Percentiles rank a stretch among this genome's conserved stretches.
Evolutionary conservation across 164 flowering plant species (phyloP).

Genomic region (Tinospora cordifolia): DNA sequence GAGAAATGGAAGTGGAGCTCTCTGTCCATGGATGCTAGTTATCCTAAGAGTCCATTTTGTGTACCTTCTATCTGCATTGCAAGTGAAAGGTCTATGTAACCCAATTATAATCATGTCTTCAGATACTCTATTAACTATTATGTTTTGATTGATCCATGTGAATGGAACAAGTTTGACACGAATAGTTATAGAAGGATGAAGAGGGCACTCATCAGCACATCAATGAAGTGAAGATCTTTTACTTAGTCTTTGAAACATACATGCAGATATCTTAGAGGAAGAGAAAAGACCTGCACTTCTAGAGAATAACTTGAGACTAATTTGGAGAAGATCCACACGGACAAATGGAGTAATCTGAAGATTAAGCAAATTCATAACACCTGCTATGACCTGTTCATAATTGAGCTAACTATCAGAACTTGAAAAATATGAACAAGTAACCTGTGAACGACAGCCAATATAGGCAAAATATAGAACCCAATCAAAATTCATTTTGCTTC

Average conservation of each 20-base stretch:
- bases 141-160: neutral
- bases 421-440: neutral
- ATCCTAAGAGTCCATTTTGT: slow-evolving; percentile 73
- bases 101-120: slow-evolving; percentile 5
- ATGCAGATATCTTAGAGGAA: neutral
- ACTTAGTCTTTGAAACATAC: neutral
- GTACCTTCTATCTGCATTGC: slow-evolving; percentile 50
- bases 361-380: slow-evolving; percentile 59
- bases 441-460: neutral
- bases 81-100: slow-evolving; percentile 16
- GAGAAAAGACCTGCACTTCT: slow-evolving; percentile 24
- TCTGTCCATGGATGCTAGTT: slow-evolving; percentile 70
- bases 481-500: neutral
- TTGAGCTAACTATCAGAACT: slow-evolving; percentile 14
- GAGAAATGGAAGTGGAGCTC: slow-evolving; percentile 73
- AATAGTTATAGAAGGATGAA: neutral
- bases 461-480: neutral
- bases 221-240: neutral
- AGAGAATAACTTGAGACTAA: slow-evolving; percentile 38
- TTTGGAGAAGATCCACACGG: slow-evolving; percentile 67
- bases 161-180: neutral
- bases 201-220: neutral
- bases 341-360: slow-evolving; percentile 73
- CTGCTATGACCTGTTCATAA: slow-evolving; percentile 66
- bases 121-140: neutral